Conservation (phyloP, 1,284 basidiomycete genomes). For the Microbotryum scabiosae region DNA sequence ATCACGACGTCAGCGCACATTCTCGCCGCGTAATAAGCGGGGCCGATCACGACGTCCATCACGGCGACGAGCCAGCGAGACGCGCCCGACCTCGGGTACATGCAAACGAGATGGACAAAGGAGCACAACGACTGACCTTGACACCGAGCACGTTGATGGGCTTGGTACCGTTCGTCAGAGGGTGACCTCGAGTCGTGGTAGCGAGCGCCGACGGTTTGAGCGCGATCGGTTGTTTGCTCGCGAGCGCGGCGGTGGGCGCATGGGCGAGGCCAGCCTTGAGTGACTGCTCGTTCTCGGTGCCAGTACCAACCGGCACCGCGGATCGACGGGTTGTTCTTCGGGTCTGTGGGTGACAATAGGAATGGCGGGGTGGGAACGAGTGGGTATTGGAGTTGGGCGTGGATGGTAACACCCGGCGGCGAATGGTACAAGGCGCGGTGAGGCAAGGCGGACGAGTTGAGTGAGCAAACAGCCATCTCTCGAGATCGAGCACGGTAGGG, state of each 20-base stretch:
- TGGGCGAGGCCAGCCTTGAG: background rate
- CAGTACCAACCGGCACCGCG: conserved; percentile 11
- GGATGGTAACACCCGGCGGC: too few relatives aligned
- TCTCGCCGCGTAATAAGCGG: background rate
- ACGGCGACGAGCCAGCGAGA: background rate
- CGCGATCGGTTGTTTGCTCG: conserved; percentile 4
- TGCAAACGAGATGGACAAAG: background rate
- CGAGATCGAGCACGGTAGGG: too few relatives aligned
- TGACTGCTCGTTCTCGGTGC: conserved; percentile 27
- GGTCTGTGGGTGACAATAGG: conserved; percentile 11
- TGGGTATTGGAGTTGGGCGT: too few relatives aligned
- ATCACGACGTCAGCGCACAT: background rate
- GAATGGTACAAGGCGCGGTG: too few relatives aligned
- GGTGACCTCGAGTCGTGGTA: background rate
- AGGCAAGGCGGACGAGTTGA: too few relatives aligned
- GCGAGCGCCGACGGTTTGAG: background rate
- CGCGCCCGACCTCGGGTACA: background rate
- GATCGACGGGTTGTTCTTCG: conserved; percentile 28
- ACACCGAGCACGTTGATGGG: conserved; percentile 9
- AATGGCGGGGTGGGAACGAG: too few relatives aligned
- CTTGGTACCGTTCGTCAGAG: background rate
- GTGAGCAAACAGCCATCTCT: too few relatives aligned
- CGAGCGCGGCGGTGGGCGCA: background rate
- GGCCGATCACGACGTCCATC: background rate
- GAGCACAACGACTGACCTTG: conserved; percentile 12